phyloP scores from a whole-genome alignment of 208 protist genomes.

The Vickermania spadyakhi region DNA sequence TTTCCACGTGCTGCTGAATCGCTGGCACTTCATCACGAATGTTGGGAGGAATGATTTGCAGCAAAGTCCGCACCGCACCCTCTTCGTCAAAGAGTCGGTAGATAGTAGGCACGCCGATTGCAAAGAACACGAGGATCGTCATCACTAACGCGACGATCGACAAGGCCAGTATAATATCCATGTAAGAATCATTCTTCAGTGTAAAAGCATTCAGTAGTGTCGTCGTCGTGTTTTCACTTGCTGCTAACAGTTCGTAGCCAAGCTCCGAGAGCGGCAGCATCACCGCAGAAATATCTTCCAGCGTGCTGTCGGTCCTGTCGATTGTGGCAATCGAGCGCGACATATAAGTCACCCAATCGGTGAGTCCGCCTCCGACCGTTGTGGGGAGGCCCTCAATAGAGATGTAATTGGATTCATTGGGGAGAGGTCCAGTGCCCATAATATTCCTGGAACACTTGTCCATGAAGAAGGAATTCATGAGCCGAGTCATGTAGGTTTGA shows the following conservation, averaged over 20 bases:
- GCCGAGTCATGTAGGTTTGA: neutral
- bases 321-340: neutral
- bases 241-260: neutral
- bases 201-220: neutral
- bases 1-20: conserved; percentile 15
- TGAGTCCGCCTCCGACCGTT: neutral
- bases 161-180: conserved; percentile 1
- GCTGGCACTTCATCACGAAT: conserved; percentile 18
- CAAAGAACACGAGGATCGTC: conserved; percentile 7
- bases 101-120: conserved; percentile 13
- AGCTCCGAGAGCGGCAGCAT: neutral
- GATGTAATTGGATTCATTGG: neutral
- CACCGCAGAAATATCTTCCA: neutral
- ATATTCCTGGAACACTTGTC: conserved; percentile 4
- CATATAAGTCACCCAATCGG: neutral
- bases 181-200: neutral
- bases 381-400: neutral
- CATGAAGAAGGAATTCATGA: conserved; percentile 5
- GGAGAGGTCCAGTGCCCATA: neutral
- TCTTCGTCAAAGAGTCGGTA: conserved; percentile 15
- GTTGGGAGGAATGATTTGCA: conserved; percentile 16
- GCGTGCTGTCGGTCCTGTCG: neutral
- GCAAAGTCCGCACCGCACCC: conserved; percentile 12
- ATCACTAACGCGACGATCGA: conserved; percentile 6
- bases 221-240: neutral